phyloP scores from a whole-genome alignment of 2,329 filamentous ascomycete species.

The Sarocladium brachiariae region DNA sequence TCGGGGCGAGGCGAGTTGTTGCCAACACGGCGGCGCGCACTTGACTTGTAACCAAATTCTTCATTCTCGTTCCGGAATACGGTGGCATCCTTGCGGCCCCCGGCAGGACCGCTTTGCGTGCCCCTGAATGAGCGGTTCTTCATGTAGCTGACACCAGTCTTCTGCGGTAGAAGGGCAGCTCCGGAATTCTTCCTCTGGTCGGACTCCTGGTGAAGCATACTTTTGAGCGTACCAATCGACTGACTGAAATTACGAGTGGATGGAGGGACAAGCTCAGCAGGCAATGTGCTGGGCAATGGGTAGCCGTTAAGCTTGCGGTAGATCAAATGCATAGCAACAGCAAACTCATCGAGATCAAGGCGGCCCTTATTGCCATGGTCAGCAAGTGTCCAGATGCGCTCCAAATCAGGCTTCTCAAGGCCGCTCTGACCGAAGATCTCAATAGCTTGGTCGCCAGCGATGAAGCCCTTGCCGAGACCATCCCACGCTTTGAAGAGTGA shows the following conservation, averaged over 20 bases:
- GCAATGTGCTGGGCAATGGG: conserved; percentile 78
- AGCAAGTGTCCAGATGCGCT: conserved; percentile 89
- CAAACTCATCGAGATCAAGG: conserved; percentile 93
- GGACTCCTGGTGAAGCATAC: conserved; percentile 80
- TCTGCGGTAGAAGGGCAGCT: conserved; percentile 84
- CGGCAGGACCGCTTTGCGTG: conserved; percentile 46
- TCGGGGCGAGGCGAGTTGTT: conserved; percentile 76
- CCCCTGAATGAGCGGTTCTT: conserved; percentile 90
- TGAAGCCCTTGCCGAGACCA: conserved; percentile 85
- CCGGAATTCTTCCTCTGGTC: conserved; percentile 84
- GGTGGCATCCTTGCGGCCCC: conserved; percentile 82
- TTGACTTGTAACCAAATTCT: conserved; percentile 85
- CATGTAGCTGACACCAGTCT: conserved; percentile 95
- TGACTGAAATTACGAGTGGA: conserved; percentile 90
- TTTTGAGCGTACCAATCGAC: conserved; percentile 90
- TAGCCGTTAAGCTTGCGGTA: conserved; percentile 97
- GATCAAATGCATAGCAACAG: conserved; percentile 97
- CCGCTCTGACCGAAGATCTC: conserved; percentile 97
- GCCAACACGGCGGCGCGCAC: conserved; percentile 78
- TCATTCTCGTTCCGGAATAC: conserved; percentile 97
- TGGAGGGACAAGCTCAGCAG: conserved; percentile 86
- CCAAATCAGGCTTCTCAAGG: conserved; percentile 80
- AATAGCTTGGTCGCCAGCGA: conserved; percentile 85
- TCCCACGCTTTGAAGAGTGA: conserved; percentile 95
- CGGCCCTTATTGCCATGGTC: conserved; percentile 92